phyloP scores from a whole-genome alignment of 2,329 filamentous ascomycete genomes.

The Alternaria viburni region DNA sequence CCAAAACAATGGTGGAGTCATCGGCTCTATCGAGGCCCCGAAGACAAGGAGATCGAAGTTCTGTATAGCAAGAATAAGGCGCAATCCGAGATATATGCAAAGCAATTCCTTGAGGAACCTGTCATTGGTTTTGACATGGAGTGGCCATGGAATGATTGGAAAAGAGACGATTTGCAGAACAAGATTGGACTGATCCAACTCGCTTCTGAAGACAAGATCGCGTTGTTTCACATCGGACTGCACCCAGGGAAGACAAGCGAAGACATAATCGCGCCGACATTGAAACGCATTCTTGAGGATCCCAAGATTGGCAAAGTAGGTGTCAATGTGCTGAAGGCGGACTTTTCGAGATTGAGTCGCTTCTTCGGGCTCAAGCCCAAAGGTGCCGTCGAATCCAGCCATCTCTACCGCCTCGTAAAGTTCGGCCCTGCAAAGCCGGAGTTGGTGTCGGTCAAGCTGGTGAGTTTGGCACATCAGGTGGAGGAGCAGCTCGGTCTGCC shows the following conservation, averaged over 20 bases:
- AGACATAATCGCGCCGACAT: conserved; percentile 71
- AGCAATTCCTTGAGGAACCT: conserved; percentile 71
- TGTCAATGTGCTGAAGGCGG: conserved; percentile 71
- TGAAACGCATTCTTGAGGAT: conserved; percentile 76
- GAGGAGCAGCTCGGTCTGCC: conserved; percentile 74
- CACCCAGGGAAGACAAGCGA: conserved; percentile 50
- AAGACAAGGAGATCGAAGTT: conserved; percentile 65
- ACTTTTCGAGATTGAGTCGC: conserved; percentile 68
- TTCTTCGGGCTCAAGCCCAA: conserved; percentile 68
- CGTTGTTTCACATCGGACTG: conserved; percentile 78
- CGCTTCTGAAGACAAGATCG: conserved; percentile 77
- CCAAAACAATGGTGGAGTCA: conserved; percentile 67
- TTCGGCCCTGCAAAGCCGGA: conserved; percentile 60
- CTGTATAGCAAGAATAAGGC: conserved; percentile 77
- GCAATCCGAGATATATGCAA: conserved; percentile 69
- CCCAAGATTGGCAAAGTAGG: conserved; percentile 74
- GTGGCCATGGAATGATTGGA: conserved; percentile 67
- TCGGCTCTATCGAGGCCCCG: conserved; percentile 66
- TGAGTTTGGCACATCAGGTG: conserved; percentile 73
- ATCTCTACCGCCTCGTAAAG: conserved; percentile 79
- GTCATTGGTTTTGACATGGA: conserved; percentile 90
- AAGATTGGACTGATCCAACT: conserved; percentile 86
- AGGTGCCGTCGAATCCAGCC: conserved; percentile 80
- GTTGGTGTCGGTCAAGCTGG: conserved; percentile 53
- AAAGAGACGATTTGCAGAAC: conserved; percentile 60